These are phyloP conservation scores for Suillus luteus DNA, from an alignment of 768 basidiomycete species.

Conservation along the genomic window DNA sequence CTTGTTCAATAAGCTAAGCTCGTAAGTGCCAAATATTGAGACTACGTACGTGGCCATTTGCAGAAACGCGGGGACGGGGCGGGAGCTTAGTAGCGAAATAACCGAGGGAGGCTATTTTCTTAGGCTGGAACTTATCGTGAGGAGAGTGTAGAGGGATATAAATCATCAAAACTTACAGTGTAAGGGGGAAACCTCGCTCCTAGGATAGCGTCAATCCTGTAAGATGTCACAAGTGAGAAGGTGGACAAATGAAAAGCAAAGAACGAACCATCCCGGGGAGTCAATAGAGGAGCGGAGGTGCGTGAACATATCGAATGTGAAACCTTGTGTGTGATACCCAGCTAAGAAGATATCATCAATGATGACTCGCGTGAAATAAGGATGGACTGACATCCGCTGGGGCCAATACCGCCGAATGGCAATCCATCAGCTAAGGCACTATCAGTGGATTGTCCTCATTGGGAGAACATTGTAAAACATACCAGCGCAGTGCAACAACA, in stretches of 20 bases:
- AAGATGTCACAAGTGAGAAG: slow-evolving; percentile 9
- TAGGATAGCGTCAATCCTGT: slow-evolving; percentile 28
- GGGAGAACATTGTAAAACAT: slow-evolving; percentile 18
- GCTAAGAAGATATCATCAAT: slow-evolving; percentile 37
- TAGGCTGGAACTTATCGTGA: slow-evolving; percentile 16
- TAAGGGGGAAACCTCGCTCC: slow-evolving; percentile 35
- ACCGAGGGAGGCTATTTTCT: slow-evolving; percentile 28
- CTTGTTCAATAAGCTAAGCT: slow-evolving; percentile 20
- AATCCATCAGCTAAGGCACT: slow-evolving; percentile 51
- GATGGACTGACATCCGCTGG: slow-evolving; percentile 62
- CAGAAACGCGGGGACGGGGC: slow-evolving; percentile 19
- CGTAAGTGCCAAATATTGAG: not conserved
- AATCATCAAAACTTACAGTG: slow-evolving; percentile 19
- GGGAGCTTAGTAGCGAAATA: slow-evolving; percentile 23
- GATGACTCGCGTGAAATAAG: slow-evolving; percentile 3
- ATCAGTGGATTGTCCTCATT: not conserved
- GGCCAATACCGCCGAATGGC: slow-evolving; percentile 75
- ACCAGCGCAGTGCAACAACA: slow-evolving; percentile 62
- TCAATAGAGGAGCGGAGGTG: slow-evolving; percentile 62
- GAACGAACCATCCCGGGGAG: slow-evolving; percentile 37
- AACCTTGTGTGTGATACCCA: slow-evolving; percentile 74
- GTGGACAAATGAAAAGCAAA: no score
- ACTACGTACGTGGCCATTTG: slow-evolving; percentile 15
- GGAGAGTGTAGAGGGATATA: not conserved
- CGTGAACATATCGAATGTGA: slow-evolving; percentile 75